Conservation (phyloP, 208 protist genomes). For the Acanthamoeba triangularis region DNA sequence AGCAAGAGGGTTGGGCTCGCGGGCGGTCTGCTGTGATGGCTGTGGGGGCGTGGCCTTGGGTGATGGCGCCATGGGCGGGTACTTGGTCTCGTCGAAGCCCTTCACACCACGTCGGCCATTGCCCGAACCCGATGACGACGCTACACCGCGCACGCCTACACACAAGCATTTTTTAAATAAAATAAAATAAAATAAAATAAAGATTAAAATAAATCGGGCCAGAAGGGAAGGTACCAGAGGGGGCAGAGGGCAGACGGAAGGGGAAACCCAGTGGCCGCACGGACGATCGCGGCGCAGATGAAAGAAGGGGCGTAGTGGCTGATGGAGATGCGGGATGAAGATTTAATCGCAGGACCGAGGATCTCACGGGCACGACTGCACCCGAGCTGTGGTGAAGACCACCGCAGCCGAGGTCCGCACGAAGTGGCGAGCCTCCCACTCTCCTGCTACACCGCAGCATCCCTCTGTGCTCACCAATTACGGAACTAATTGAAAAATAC, state of each 20-base stretch:
- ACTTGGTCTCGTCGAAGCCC: slow-evolving; percentile 56
- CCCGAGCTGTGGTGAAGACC: neutral
- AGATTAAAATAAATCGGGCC: no score
- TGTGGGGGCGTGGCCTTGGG: neutral
- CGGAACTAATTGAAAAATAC: neutral
- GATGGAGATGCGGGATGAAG: neutral
- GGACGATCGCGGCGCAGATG: neutral
- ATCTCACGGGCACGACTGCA: neutral
- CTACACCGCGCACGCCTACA: neutral
- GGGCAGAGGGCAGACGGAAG: no score
- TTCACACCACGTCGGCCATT: neutral
- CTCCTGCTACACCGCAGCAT: neutral
- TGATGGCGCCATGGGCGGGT: slow-evolving; percentile 9
- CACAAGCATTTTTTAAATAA: neutral
- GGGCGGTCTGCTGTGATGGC: neutral
- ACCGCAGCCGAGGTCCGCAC: no score
- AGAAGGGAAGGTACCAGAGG: neutral
- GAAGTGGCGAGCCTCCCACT: neutral
- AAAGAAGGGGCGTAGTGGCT: neutral
- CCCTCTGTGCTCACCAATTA: neutral
- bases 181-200: neutral
- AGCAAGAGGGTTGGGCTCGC: neutral
- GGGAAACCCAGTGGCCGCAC: no score
- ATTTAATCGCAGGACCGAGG: neutral
- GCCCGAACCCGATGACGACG: neutral